phyloP scores from a whole-genome alignment of 148 eudicot species.

The Arctostaphylos glauca region DNA sequence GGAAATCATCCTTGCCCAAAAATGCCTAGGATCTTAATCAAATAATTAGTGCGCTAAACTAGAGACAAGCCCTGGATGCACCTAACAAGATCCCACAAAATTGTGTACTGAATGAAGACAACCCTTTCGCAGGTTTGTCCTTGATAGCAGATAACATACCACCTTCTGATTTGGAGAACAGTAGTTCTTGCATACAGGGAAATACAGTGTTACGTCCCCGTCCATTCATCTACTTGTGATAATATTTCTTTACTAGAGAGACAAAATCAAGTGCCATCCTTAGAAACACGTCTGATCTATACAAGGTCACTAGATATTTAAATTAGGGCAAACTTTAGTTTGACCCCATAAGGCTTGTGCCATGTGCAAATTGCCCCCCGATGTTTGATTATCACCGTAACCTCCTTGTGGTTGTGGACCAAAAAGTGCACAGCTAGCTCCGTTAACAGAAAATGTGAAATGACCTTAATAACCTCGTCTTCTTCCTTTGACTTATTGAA shows the following conservation, averaged over 20 bases:
- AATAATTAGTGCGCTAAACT: neutral
- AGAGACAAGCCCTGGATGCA: neutral
- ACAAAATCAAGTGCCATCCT: neutral
- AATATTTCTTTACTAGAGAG: neutral
- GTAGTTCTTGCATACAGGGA: neutral
- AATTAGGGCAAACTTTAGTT: neutral
- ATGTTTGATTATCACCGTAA: too few species aligned
- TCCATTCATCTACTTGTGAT: neutral
- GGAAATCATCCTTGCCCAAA: neutral
- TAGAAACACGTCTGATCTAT: neutral
- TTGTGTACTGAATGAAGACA: neutral
- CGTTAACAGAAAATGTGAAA: too few species aligned
- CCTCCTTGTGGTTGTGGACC: too few species aligned
- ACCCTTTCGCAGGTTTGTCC: neutral
- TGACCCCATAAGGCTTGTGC: neutral
- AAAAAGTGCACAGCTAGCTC: too few species aligned
- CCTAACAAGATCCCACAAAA: neutral
- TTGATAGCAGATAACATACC: neutral
- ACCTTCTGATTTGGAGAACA: neutral
- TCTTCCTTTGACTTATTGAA: too few species aligned
- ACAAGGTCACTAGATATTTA: neutral
- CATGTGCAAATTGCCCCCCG: neutral
- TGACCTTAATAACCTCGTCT: too few species aligned
- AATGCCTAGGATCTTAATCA: neutral
- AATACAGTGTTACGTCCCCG: neutral